Evolutionary conservation across 768 basidiomycete genomes (phyloP).

Genomic region (Tricholoma hemisulphureum): DNA sequence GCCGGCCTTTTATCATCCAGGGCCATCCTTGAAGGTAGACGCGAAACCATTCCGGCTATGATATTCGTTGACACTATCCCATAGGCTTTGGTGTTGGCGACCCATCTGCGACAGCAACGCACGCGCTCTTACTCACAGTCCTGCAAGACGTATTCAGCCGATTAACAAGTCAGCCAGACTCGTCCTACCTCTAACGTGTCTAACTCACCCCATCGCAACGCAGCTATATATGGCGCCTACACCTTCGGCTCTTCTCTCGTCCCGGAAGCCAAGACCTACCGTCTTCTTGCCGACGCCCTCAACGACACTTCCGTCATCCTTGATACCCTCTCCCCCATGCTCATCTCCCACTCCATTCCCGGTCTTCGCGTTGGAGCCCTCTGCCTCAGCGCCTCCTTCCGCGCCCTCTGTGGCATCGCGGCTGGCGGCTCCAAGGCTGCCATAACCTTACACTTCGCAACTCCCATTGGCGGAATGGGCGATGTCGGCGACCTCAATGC

Average conservation of each 20-base stretch:
- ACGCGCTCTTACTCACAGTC: slow-evolving; percentile 64
- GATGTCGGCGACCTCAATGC: slow-evolving; percentile 72
- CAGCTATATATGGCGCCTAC: slow-evolving; percentile 65
- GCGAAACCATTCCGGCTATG: background rate
- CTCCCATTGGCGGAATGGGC: slow-evolving; percentile 46
- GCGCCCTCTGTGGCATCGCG: slow-evolving; percentile 60
- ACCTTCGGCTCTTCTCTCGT: slow-evolving; percentile 61
- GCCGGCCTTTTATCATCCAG: slow-evolving; percentile 63
- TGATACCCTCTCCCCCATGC: slow-evolving; percentile 58
- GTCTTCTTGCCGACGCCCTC: slow-evolving; percentile 63
- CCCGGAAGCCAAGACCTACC: slow-evolving; percentile 70
- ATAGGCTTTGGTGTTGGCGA: slow-evolving; percentile 71
- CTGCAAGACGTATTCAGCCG: slow-evolving; percentile 64
- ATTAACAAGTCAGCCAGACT: slow-evolving; percentile 51
- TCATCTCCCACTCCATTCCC: slow-evolving; percentile 36
- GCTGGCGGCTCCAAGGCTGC: slow-evolving; percentile 72
- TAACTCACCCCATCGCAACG: background rate
- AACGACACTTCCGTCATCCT: slow-evolving; percentile 61
- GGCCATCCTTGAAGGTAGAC: slow-evolving; percentile 62
- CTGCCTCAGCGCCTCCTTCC: slow-evolving; percentile 58
- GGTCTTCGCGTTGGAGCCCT: slow-evolving; percentile 47
- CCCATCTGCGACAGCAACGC: slow-evolving; percentile 60
- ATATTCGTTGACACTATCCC: background rate
- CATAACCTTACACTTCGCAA: slow-evolving; percentile 64
- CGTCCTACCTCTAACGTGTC: background rate